Conservation (phyloP, 768 basidiomycete genomes). For the Cystobasidium onofrii region DNA sequence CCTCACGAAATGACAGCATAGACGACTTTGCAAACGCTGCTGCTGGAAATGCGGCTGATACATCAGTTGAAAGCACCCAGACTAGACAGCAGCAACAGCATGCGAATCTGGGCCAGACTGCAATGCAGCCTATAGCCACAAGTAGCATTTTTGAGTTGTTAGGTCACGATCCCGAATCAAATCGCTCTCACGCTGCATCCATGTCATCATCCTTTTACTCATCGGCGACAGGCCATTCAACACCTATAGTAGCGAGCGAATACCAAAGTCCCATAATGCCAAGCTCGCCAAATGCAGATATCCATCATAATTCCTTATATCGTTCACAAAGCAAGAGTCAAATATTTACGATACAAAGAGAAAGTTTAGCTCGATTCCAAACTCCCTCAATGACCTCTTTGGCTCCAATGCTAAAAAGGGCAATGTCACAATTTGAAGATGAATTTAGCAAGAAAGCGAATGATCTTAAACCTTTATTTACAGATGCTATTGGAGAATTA, state of each 20-base stretch:
- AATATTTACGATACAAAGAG: background rate
- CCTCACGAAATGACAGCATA: background rate
- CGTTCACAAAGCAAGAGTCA: background rate
- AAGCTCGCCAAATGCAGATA: background rate
- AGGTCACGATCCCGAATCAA: constrained; percentile 33
- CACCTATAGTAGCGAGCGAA: background rate
- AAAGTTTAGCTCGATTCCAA: background rate
- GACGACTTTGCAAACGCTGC: background rate
- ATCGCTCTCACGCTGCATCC: background rate
- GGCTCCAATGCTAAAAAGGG: constrained; percentile 5
- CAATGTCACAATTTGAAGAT: constrained; percentile 36
- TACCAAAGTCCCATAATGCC: background rate
- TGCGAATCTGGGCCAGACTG: background rate
- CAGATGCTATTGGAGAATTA: constrained; percentile 95
- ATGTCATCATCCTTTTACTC: constrained; percentile 8
- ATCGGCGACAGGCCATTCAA: background rate
- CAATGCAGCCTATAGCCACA: constrained; percentile 19
- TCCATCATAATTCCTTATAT: background rate
- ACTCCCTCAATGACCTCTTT: background rate
- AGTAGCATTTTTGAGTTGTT: constrained; percentile 36
- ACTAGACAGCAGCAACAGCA: background rate
- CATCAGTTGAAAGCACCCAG: background rate
- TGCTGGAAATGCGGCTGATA: background rate
- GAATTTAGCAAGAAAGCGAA: constrained; percentile 44
- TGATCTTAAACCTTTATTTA: constrained; percentile 74